These are phyloP conservation scores for Hypomyces rosellus DNA, from an alignment of 2,329 filamentous ascomycete species.

Conservation along the genomic window DNA sequence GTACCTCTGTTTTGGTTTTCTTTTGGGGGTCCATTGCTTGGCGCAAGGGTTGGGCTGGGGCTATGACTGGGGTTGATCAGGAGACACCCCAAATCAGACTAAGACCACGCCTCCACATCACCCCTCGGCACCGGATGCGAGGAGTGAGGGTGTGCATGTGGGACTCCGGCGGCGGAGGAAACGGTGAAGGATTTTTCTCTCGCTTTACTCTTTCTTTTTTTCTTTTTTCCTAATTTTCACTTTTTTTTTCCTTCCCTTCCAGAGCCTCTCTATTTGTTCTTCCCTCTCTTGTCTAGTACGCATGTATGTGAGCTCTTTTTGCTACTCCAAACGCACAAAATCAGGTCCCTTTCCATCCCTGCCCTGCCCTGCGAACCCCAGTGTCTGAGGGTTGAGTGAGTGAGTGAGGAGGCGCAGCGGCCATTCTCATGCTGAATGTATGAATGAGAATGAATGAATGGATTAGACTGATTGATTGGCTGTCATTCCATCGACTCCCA, in stretches of 20 bases:
- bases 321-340: background rate
- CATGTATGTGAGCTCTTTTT: no score
- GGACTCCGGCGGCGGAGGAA: constrained; percentile 3
- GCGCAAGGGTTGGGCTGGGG: constrained; percentile 4
- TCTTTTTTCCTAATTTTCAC: background rate
- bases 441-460: no score
- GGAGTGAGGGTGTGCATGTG: constrained; percentile 7
- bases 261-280: background rate
- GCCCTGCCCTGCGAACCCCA: background rate
- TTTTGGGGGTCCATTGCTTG: background rate
- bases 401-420: constrained; percentile 28
- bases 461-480: constrained; percentile 24
- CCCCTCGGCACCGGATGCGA: constrained; percentile 7
- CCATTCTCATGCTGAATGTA: constrained; percentile 16
- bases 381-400: constrained; percentile 14
- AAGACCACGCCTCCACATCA: background rate
- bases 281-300: background rate
- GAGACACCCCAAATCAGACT: constrained; percentile 2
- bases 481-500: constrained; percentile 17
- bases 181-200: constrained; percentile 5
- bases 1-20: background rate
- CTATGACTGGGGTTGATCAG: background rate
- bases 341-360: background rate
- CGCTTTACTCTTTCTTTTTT: constrained; percentile 1
- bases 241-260: background rate